Conservation (phyloP, 2,329 filamentous ascomycete genomes). For the Monosporascus sp. region DNA sequence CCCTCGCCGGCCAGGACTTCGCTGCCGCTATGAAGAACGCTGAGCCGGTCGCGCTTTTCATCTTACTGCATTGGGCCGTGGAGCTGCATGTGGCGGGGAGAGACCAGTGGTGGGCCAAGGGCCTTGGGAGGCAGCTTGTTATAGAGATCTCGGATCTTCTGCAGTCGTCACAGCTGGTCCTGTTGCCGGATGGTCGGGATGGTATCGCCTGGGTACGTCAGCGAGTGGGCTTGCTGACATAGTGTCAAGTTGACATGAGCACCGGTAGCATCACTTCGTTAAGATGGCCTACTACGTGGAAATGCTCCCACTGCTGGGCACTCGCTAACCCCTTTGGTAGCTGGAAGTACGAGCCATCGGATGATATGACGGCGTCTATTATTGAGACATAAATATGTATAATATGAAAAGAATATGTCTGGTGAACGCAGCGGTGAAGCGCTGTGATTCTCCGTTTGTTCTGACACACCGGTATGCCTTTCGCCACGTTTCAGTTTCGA, state of each 20-base stretch:
- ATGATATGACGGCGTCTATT: too few relatives aligned
- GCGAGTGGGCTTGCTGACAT: slow-evolving; percentile 12
- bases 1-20: slow-evolving; percentile 25
- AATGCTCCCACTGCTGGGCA: too few relatives aligned
- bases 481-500: not conserved
- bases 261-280: too few relatives aligned
- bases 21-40: slow-evolving; percentile 20
- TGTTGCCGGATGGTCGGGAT: slow-evolving; percentile 18
- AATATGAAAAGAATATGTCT: too few relatives aligned
- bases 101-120: slow-evolving; percentile 19
- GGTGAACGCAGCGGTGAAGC: too few relatives aligned
- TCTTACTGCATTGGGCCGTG: slow-evolving; percentile 33
- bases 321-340: too few relatives aligned
- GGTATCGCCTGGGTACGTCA: slow-evolving; percentile 20
- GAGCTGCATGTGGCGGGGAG: slow-evolving; percentile 21
- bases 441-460: too few relatives aligned
- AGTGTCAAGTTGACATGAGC: too few relatives aligned
- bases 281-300: too few relatives aligned
- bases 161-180: slow-evolving; percentile 7
- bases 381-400: too few relatives aligned
- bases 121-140: slow-evolving; percentile 16
- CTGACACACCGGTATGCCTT: too few relatives aligned
- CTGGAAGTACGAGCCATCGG: too few relatives aligned
- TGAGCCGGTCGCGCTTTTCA: slow-evolving; percentile 31
- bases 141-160: slow-evolving; percentile 21